Base-by-base conservation (phyloP, 2,329 filamentous ascomycete genomes). In the Beauveria asiatica region DNA sequence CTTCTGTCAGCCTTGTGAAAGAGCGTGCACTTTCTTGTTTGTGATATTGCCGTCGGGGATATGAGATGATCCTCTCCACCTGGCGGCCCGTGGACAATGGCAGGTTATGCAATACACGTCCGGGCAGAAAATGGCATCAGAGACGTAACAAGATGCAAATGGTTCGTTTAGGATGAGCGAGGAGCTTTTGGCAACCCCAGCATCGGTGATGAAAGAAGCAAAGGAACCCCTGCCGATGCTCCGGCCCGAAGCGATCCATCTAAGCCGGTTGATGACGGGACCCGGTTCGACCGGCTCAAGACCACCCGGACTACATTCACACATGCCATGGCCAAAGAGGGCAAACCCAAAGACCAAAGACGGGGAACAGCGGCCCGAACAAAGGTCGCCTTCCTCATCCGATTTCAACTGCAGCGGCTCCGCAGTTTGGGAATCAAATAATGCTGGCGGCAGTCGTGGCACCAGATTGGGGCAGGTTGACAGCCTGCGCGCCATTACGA, bases 401-500 rank as follows among this genome's bases (percentile, higher is more conserved):
- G 55, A 57, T 30, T 41, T 42, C 23, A 21, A 49, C 30, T 57
- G 55, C 55, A 42, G 33, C 23, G 27, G 54, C 54, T 46, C 42
- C 27, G 44, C 54, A 57, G 25, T 3, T 6, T 4, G n/a, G 54
- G 4, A 19, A n/a, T 23, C 23, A 25, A 48, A 25, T 23, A 11
- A 46, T 48, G 44, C 55, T 23, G 13, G 27, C n/a, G 8, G 33
- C 25, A 42, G n/a, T 23, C 13, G 53, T 48, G 27, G n/a, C 17
- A 25, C 42, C 16, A 19, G n/a, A 17, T 45, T 21, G 3, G 8
- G 17, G 10, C 10, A 33, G 16, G 21, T 21, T 39, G 16, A 19
- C 21, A 46, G 10, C 23, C 21, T 23, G n/a, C 25, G 48, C 56
- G 48, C 57, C 57, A 59, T 59, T 59, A 59, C 57, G 25, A 52